phyloP scores from a whole-genome alignment of 805 yeast species.

The Cephaloascus fragrans region DNA sequence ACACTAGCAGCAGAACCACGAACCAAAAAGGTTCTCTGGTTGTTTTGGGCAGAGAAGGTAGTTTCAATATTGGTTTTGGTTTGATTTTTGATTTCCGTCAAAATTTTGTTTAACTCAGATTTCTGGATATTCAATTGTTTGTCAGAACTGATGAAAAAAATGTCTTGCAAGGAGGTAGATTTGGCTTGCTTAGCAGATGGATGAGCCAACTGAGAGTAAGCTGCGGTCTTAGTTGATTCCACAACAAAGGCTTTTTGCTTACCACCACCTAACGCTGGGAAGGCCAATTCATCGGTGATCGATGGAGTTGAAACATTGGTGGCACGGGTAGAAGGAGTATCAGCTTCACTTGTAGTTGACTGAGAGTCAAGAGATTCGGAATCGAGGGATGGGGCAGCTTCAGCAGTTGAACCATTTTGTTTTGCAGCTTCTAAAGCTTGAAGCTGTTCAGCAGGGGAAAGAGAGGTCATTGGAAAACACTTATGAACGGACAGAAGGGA shows the following conservation, averaged over 20 bases:
- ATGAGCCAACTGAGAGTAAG: slow-evolving; percentile 1
- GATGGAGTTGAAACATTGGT: slow-evolving; percentile 20
- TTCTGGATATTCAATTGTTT: slow-evolving; percentile 56
- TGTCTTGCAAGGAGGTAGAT: slow-evolving; percentile 62
- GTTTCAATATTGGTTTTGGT: slow-evolving; percentile 70
- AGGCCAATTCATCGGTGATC: slow-evolving; percentile 43
- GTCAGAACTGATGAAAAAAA: slow-evolving; percentile 63
- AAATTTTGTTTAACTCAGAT: slow-evolving; percentile 59
- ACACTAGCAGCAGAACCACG: slow-evolving; percentile 66
- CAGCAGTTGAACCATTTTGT: neutral
- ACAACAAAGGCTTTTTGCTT: slow-evolving; percentile 1
- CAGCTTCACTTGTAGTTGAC: neutral
- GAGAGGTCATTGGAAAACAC: neutral
- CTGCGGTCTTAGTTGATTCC: slow-evolving; percentile 5
- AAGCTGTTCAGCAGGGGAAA: neutral
- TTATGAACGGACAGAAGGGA: neutral
- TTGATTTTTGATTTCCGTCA: slow-evolving; percentile 49
- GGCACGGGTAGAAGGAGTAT: neutral
- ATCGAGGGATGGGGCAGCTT: neutral
- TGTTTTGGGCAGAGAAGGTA: slow-evolving; percentile 65
- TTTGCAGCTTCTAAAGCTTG: neutral
- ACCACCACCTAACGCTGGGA: slow-evolving; percentile 57
- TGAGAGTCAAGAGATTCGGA: neutral
- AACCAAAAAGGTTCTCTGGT: slow-evolving; percentile 74
- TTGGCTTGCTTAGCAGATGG: slow-evolving; percentile 12